These are phyloP conservation scores for Candida loeiensis DNA, from an alignment of 805 yeast genomes.

Conservation along the genomic window DNA sequence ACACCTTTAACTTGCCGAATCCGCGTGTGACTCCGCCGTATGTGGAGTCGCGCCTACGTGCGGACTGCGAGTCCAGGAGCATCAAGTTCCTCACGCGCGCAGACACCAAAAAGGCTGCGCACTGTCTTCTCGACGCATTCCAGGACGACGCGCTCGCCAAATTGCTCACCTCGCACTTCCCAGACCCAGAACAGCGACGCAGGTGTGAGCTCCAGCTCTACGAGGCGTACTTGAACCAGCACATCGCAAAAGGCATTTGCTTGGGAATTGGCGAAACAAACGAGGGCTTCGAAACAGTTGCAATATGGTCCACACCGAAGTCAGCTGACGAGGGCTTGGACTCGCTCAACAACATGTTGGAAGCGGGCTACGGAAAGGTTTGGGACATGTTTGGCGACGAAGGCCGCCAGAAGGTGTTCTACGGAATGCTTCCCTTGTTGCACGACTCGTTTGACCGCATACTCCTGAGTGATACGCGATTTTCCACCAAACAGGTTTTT, in stretches of 20 bases:
- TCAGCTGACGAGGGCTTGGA: slow-evolving; percentile 41
- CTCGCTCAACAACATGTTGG: slow-evolving; percentile 44
- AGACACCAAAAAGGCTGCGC: slow-evolving; percentile 35
- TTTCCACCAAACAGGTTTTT: slow-evolving; percentile 33
- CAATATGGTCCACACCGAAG: slow-evolving; percentile 51
- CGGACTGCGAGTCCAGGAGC: slow-evolving; percentile 8
- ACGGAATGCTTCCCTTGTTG: slow-evolving; percentile 49
- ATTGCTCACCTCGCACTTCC: slow-evolving; percentile 25
- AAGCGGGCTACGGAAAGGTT: slow-evolving; percentile 50
- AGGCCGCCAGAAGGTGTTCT: slow-evolving; percentile 48
- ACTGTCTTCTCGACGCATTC: slow-evolving; percentile 35
- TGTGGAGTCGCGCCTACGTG: slow-evolving; percentile 4
- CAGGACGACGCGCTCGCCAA: slow-evolving; percentile 33
- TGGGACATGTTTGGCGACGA: slow-evolving; percentile 48
- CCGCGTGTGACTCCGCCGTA: slow-evolving; percentile 3
- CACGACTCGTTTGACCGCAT: slow-evolving; percentile 48
- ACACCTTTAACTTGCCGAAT: slow-evolving; percentile 6
- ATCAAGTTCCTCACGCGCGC: slow-evolving; percentile 10
- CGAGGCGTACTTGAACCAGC: slow-evolving; percentile 50
- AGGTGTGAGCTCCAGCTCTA: slow-evolving; percentile 39
- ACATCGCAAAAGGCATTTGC: slow-evolving; percentile 47
- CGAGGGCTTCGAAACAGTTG: slow-evolving; percentile 48
- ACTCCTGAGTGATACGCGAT: slow-evolving; percentile 36
- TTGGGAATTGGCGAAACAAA: slow-evolving; percentile 47
- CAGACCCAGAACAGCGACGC: slow-evolving; percentile 14